phyloP scores from a whole-genome alignment of 2,329 filamentous ascomycete genomes.

The Epichloe glyceriae region DNA sequence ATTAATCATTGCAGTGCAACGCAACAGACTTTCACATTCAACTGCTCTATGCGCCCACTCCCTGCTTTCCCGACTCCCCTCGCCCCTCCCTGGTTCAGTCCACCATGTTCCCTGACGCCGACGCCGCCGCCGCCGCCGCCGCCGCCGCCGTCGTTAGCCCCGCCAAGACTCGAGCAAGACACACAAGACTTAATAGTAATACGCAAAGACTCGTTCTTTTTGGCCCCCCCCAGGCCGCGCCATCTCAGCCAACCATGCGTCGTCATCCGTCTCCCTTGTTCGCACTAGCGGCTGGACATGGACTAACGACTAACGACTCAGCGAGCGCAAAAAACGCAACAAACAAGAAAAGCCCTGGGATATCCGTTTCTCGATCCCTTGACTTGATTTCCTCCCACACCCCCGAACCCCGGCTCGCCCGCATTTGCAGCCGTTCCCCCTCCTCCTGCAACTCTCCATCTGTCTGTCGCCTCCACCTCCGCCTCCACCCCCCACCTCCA shows the following conservation, averaged over 20 bases:
- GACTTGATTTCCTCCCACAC: not conserved
- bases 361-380: not conserved
- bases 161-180: not conserved
- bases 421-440: constrained; percentile 7
- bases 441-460: constrained; percentile 5
- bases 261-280: constrained; percentile 17
- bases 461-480: constrained; percentile 4
- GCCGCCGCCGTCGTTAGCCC: constrained; percentile 1
- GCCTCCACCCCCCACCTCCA: not conserved
- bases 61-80: not conserved
- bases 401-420: not conserved
- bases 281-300: not conserved
- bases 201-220: not conserved
- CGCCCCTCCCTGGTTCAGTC: not conserved
- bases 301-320: not conserved
- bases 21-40: no score
- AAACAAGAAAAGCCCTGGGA: not conserved
- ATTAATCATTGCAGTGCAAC: no score
- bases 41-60: not conserved
- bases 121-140: not conserved
- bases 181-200: not conserved
- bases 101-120: not conserved
- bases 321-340: not conserved
- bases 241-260: constrained; percentile 21
- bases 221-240: constrained; percentile 13